Conservation (phyloP, 129 eudicot species). For the Cynara cardunculus region DNA sequence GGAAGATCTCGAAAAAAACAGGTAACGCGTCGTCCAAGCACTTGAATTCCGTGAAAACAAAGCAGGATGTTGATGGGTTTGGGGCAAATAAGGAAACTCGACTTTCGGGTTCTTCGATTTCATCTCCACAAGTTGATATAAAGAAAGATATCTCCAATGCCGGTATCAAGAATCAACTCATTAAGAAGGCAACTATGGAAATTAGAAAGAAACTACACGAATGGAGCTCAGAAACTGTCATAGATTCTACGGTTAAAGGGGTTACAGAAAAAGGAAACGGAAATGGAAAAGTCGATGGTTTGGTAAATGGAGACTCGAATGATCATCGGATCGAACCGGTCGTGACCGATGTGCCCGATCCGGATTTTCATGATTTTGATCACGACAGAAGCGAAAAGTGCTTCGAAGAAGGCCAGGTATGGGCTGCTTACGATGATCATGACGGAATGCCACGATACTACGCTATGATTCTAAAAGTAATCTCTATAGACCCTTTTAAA, state of each 20-base stretch:
- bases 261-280: neutral
- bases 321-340: neutral
- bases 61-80: constrained; percentile 25
- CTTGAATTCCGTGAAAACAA: constrained; percentile 34
- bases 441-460: constrained; percentile 90
- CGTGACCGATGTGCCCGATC: constrained; percentile 46
- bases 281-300: neutral
- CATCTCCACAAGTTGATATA: constrained; percentile 14
- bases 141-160: constrained; percentile 15
- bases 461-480: constrained; percentile 54
- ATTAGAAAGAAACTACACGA: constrained; percentile 40
- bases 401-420: constrained; percentile 59
- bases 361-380: constrained; percentile 73
- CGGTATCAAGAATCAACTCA: constrained; percentile 31
- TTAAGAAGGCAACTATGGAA: constrained; percentile 54
- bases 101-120: neutral
- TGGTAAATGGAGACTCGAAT: neutral
- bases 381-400: constrained; percentile 42
- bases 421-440: constrained; percentile 71
- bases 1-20: constrained; percentile 40
- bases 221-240: constrained; percentile 34
- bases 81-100: constrained; percentile 1
- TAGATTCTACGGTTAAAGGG: neutral
- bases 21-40: constrained; percentile 15
- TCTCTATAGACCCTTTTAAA: constrained; percentile 62